Evolutionary conservation across 208 protist species (phyloP).

Genomic region (Leishmania guyanensis): DNA sequence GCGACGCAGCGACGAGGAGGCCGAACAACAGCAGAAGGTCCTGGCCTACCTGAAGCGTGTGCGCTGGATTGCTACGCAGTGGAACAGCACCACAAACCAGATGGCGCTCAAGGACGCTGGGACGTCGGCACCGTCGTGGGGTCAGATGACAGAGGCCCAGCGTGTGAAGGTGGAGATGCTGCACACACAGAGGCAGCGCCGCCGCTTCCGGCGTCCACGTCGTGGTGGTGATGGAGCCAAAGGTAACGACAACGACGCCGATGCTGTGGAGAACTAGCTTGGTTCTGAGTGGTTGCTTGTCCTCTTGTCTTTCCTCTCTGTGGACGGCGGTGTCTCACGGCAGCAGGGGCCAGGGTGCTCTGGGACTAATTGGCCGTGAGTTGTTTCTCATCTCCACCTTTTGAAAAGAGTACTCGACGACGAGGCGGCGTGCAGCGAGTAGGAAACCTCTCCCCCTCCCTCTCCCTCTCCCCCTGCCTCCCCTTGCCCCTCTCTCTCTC

Average conservation of each 20-base stretch:
- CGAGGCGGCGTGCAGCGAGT: background rate
- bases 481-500: background rate
- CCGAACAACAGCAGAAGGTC: slow-evolving; percentile 39
- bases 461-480: background rate
- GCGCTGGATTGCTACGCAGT: slow-evolving; percentile 58
- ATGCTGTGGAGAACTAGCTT: background rate
- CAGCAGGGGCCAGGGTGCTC: background rate
- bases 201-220: slow-evolving; percentile 53
- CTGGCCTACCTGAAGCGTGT: slow-evolving; percentile 66
- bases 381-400: background rate
- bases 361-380: background rate
- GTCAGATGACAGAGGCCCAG: slow-evolving; percentile 45
- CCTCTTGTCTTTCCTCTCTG: background rate
- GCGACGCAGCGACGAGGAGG: slow-evolving; percentile 19
- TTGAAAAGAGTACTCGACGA: background rate
- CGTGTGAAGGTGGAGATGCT: slow-evolving; percentile 56
- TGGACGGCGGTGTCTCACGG: background rate
- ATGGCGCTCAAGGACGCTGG: slow-evolving; percentile 11
- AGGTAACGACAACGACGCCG: slow-evolving; percentile 16
- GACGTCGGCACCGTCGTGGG: slow-evolving; percentile 35
- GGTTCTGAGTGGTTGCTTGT: background rate
- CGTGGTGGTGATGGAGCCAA: slow-evolving; percentile 1
- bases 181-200: slow-evolving; percentile 43
- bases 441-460: background rate
- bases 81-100: slow-evolving; percentile 22